A percentile compares a stretch with the other conserved stretches of the same genome.
Evolutionary conservation across 176 grass and related monocot genomes (phyloP).

Genomic region (Aechmea fasciata): DNA sequence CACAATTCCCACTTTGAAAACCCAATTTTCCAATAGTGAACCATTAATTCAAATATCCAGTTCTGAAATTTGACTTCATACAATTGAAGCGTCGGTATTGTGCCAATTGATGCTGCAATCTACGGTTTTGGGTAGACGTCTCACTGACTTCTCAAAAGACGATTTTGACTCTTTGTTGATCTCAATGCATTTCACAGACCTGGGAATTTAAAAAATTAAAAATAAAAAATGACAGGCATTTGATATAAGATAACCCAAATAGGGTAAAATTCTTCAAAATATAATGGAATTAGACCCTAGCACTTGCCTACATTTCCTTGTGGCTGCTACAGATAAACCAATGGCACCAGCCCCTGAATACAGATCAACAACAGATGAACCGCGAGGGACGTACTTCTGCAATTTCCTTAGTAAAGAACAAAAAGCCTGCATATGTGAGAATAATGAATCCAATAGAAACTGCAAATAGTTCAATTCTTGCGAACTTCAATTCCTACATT

Average conservation of each 20-base stretch:
- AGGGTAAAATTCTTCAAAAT: neutral
- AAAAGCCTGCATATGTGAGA: constrained; percentile 60
- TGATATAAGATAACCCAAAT: too few relatives aligned
- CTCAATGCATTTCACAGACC: constrained; percentile 96
- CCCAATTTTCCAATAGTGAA: neutral
- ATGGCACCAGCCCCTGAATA: constrained; percentile 88
- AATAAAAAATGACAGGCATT: too few relatives aligned
- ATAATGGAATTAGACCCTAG: neutral
- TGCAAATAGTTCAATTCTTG: neutral
- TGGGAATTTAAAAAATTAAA: constrained; percentile 10
- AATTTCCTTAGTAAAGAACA: constrained; percentile 73
- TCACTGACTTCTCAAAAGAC: constrained; percentile 83
- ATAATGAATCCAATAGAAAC: constrained; percentile 18
- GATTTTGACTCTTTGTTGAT: constrained; percentile 88
- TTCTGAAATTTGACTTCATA: constrained; percentile 25
- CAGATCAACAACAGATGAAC: constrained; percentile 95
- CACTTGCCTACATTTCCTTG: constrained; percentile 75
- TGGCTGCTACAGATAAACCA: constrained; percentile 68
- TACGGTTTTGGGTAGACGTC: constrained; percentile 59
- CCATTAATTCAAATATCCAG: neutral
- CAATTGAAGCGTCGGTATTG: constrained; percentile 84
- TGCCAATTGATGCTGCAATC: constrained; percentile 88
- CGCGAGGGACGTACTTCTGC: constrained; percentile 79
- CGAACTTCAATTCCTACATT: neutral
- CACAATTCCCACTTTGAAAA: neutral